Evolutionary conservation across 2,329 filamentous ascomycete genomes (phyloP), one percentile per base, ranked within the genome.

Genomic region (Sclerotinia trifoliorum): DNA sequence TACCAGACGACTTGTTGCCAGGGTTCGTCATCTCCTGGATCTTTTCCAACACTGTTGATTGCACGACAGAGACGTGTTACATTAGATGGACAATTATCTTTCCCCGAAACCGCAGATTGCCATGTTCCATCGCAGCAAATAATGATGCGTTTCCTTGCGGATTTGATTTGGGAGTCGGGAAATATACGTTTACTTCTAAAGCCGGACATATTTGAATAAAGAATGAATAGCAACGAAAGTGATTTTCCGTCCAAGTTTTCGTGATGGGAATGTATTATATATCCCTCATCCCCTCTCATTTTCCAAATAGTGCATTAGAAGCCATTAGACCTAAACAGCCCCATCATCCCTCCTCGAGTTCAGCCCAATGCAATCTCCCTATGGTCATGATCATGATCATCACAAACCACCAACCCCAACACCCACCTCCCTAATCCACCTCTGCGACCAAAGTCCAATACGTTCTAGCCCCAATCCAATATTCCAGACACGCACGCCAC

Each of bases 1-100:
- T 69, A 69, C 35, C 48, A 69, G 8, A 66, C 63, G 6, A 69
- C 29, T 26, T 69, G 67, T 2, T 66, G 55, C 39, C 56, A 51
- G 0, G 35, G 21, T 44, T 49, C 19, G 0, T 24, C 48, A 55
- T 67, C 61, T 3, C 46, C 15, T 15, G 26, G 19, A n/a, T 64
- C 48, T 32, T 3, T 21, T 7, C 39, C 57, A 10, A 64, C 44
- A 26, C 48, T 64, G 19, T 49, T 52, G 63, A 65, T 58, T 10
- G 63, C 63, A 26, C 63, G 63, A 46, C 49, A 56, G 24, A 65
- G 63, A 21, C 49, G 26, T 11, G 63, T 52, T 13, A 65, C 24
- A 46, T 65, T 65, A 5, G 63, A 65, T 46, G 63, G 63, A 19
- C 24, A 52, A 15, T 55, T 56, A 6, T 57, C 39, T 46, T 57